Percentiles rank a stretch among this genome's conserved stretches.
Evolutionary conservation across 2,329 filamentous ascomycete species (phyloP).

Genomic region (Calonectria fujianensis): DNA sequence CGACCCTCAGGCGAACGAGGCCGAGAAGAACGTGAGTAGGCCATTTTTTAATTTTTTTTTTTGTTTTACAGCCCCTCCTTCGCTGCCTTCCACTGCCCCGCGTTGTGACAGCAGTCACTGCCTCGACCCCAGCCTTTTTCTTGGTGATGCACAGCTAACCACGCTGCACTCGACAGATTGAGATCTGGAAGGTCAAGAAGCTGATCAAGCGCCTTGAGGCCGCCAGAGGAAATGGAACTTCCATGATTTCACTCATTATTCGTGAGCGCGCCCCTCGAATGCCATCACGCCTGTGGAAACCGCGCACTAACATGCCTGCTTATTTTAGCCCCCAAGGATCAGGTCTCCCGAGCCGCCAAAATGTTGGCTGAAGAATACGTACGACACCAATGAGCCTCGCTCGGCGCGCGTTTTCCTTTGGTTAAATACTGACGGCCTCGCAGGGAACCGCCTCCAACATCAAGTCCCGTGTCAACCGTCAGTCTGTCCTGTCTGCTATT

Average conservation of each 20-base stretch:
- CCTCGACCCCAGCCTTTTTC: constrained; percentile 32
- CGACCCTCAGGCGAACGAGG: constrained; percentile 90
- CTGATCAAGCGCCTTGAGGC: constrained; percentile 98
- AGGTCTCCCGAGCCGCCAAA: constrained; percentile 96
- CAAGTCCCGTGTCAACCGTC: constrained; percentile 98
- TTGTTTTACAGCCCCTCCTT: constrained; percentile 52
- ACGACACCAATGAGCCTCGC: constrained; percentile 60
- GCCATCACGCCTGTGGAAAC: constrained; percentile 42
- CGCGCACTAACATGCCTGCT: constrained; percentile 51
- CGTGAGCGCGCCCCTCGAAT: constrained; percentile 74
- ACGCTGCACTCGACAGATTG: constrained; percentile 69
- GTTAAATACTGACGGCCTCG: constrained; percentile 47
- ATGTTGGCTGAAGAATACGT: constrained; percentile 99
- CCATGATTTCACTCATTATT: constrained; percentile 99
- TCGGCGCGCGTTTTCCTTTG: neutral
- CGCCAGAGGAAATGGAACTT: constrained; percentile 97
- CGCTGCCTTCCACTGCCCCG: constrained; percentile 56
- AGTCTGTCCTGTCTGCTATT: constrained; percentile 98
- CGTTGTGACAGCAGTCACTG: constrained; percentile 45
- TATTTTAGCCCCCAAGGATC: constrained; percentile 91
- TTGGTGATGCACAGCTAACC: constrained; percentile 47
- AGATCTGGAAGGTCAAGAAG: constrained; percentile 99
- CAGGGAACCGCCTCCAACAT: constrained; percentile 99
- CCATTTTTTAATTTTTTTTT: constrained; percentile 34
- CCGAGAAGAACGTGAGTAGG: constrained; percentile 91